Evolutionary conservation across 164 flowering plant genomes (phyloP).

Genomic region (Santalum album): DNA sequence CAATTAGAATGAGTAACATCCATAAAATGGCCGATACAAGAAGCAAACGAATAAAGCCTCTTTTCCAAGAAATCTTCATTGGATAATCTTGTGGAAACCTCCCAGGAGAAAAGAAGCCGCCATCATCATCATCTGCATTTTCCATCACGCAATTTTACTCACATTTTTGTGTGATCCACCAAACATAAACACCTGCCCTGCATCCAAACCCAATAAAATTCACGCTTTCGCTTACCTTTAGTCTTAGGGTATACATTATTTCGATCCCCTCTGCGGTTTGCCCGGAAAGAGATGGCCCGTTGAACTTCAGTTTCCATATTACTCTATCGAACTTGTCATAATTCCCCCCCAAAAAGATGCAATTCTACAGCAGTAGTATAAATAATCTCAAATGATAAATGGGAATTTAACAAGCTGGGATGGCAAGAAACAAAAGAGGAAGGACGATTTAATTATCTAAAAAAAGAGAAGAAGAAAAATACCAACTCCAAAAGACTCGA

Average conservation of each 20-base stretch:
- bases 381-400: neutral
- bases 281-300: conserved; percentile 13
- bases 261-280: conserved; percentile 23
- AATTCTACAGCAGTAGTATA: neutral
- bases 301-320: conserved; percentile 37
- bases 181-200: neutral
- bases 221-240: conserved; percentile 24
- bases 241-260: conserved; percentile 11
- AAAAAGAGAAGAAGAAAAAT: neutral
- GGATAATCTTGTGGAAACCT: conserved; percentile 40
- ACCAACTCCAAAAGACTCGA: neutral
- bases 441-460: neutral
- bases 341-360: neutral
- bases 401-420: neutral
- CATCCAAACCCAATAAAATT: neutral
- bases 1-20: conserved; percentile 80
- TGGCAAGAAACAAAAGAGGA: neutral
- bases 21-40: conserved; percentile 73
- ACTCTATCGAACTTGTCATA: conserved; percentile 9
- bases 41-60: conserved; percentile 68
- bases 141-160: conserved; percentile 1
- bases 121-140: conserved; percentile 40
- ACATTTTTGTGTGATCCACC: neutral
- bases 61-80: conserved; percentile 63
- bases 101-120: conserved; percentile 26